Base-by-base conservation (phyloP, 768 basidiomycete species). In the Amanita exitialis region DNA sequence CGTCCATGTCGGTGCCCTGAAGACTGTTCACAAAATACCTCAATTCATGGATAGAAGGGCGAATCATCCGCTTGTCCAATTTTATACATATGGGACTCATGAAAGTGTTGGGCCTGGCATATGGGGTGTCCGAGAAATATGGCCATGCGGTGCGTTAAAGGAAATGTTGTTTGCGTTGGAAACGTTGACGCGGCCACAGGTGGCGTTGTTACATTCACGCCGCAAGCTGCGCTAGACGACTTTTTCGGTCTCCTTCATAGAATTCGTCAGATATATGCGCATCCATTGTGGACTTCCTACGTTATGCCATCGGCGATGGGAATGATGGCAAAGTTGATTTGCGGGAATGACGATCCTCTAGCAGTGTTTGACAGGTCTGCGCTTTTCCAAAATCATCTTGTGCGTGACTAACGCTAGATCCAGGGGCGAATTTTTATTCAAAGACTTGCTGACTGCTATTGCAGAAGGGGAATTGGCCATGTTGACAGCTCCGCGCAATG, bases 61-160 rank as follows among this genome's bases (percentile, higher is more conserved):
- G 23, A 70, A 74, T 18, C 62, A 64, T 3, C 65, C 69, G 25
- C 72, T 77, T 36, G 59, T 77, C 6, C 78, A 75, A 30, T 86
- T 88, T 56, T 78, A 79, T 59, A 76, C 76, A 0, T 90, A 82
- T 65, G 87, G 87, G 0, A 77, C 81, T 9, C 78, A 85, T 62
- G 63, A 75, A 25, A 70, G 61, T 15, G 64, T 84, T 12, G 62
- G 70, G n/a, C 72, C 70, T 15, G 61, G 69, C 5, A 64, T 70
- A 28, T 86, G 82, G 84, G 76, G 75, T n/a, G 57, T 87, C 6
- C 71, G 73, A 28, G 82, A 83, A 54, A 75, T 90, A 9, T 88
- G 78, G 58, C 82, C 83, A 35, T 62, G 77, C 51, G 87, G 87
- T 86, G 59, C 45, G 75, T 62, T 10, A 13, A 23, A 1, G 28